Percentiles rank a stretch among this genome's conserved stretches.
phyloP scores from a whole-genome alignment of 345 rosid species.

The Pseudoturritis turrita region DNA sequence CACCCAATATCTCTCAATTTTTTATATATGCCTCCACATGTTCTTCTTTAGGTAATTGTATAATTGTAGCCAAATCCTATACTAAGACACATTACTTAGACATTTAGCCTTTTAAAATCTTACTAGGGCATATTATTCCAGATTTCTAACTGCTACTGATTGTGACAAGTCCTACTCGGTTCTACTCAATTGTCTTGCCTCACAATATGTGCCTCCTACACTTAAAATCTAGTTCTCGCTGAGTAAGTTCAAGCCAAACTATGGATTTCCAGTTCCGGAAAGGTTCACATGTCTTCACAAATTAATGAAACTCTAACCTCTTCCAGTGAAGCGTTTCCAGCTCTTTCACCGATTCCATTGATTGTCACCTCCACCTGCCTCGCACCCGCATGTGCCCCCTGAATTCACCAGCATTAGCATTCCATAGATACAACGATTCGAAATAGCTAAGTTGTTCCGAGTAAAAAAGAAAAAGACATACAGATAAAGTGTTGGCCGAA shows the following conservation, averaged over 20 bases:
- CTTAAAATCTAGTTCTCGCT: not conserved
- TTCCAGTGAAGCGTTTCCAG: conserved; percentile 97
- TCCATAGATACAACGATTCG: not conserved
- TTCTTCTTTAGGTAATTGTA: not conserved
- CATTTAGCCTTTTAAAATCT: not conserved
- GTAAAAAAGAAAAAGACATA: conserved; percentile 25
- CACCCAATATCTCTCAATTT: not conserved
- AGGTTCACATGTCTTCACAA: not conserved
- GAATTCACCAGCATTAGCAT: conserved; percentile 30
- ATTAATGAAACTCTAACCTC: conserved; percentile 48
- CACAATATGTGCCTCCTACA: not conserved
- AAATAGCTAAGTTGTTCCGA: not conserved
- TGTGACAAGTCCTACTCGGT: not conserved
- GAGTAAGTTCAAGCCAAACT: not conserved
- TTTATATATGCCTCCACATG: not conserved
- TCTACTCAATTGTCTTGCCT: not conserved
- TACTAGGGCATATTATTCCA: not conserved
- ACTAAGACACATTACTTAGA: not conserved
- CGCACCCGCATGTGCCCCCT: conserved; percentile 93
- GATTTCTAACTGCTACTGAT: not conserved
- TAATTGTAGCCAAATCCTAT: conserved; percentile 13
- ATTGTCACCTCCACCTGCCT: conserved; percentile 95
- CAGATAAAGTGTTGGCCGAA: conserved; percentile 90
- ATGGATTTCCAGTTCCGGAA: not conserved
- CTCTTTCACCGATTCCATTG: conserved; percentile 98